A percentile compares a stretch with the other conserved stretches of the same genome.
phyloP scores from a whole-genome alignment of 2,329 filamentous ascomycete genomes.

The Bipolaris oryzae region DNA sequence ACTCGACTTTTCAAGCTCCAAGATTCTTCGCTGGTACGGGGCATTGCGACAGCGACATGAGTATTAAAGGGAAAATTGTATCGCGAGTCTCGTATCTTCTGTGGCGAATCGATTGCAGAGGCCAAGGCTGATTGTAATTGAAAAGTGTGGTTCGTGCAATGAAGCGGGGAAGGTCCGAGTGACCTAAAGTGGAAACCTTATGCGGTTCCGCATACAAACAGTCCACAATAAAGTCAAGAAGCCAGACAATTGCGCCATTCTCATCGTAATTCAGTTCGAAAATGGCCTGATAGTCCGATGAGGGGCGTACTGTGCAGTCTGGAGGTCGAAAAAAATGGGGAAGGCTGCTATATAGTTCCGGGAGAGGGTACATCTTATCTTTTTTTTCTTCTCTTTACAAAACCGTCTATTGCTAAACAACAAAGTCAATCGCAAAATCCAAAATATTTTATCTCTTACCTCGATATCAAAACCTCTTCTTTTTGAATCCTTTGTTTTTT shows the following conservation, averaged over 20 bases:
- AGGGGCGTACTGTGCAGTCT: slow-evolving; percentile 10
- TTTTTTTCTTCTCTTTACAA: background rate
- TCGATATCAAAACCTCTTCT: background rate
- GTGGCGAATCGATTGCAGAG: background rate
- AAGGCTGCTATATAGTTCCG: background rate
- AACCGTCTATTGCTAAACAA: background rate
- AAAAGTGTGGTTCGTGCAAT: background rate
- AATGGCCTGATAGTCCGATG: slow-evolving; percentile 18
- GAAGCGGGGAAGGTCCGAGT: slow-evolving; percentile 20
- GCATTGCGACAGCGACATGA: background rate
- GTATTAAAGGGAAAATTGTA: background rate
- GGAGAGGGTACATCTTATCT: background rate
- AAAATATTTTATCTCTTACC: background rate
- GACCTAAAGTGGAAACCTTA: slow-evolving; percentile 19
- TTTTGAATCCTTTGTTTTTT: no score
- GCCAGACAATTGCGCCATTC: slow-evolving; percentile 17
- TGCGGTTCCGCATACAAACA: slow-evolving; percentile 21
- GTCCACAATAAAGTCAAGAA: slow-evolving; percentile 14
- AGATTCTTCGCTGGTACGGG: background rate
- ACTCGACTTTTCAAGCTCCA: no score
- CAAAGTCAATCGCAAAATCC: background rate
- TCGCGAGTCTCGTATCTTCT: background rate
- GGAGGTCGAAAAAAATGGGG: background rate
- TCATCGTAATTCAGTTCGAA: slow-evolving; percentile 1
- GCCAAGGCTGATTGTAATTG: background rate